Percentiles rank a stretch among this genome's conserved stretches.
phyloP scores from a whole-genome alignment of 192 early-diverging fungal genomes.

The Backusella australiensis region DNA sequence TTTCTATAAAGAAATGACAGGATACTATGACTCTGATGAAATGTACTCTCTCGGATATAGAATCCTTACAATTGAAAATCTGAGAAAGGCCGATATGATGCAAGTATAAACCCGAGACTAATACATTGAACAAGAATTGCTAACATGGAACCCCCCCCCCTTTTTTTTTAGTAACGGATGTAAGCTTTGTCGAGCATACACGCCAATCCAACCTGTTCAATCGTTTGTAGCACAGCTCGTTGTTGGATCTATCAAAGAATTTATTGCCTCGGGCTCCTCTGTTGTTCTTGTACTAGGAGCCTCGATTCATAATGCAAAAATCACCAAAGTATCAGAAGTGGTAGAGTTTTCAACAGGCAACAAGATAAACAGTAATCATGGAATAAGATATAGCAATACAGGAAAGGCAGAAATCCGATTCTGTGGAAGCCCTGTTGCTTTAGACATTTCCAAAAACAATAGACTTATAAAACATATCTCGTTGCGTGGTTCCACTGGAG shows the following conservation, averaged over 20 bases:
- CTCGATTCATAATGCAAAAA: slow-evolving; percentile 69
- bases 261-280: slow-evolving; percentile 87
- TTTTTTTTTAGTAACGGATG: slow-evolving; percentile 60
- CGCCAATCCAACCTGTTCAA: slow-evolving; percentile 73
- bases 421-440: slow-evolving; percentile 68
- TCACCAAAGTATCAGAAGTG: slow-evolving; percentile 71
- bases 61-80: slow-evolving; percentile 67
- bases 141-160: background rate
- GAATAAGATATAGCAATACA: slow-evolving; percentile 56
- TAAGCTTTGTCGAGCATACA: slow-evolving; percentile 69
- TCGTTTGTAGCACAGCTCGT: slow-evolving; percentile 83
- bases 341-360: slow-evolving; percentile 84
- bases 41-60: slow-evolving; percentile 87
- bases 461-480: slow-evolving; percentile 13
- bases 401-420: slow-evolving; percentile 81
- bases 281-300: slow-evolving; percentile 83
- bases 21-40: slow-evolving; percentile 61
- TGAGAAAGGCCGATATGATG: slow-evolving; percentile 53
- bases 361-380: slow-evolving; percentile 77
- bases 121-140: background rate
- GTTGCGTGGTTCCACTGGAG: background rate
- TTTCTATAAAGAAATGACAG: slow-evolving; percentile 60
- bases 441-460: slow-evolving; percentile 80
- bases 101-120: slow-evolving; percentile 16
- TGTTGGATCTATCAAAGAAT: slow-evolving; percentile 87